Base-by-base conservation (phyloP, 1,284 basidiomycete genomes). In the Tetrapyrgos nigripes region DNA sequence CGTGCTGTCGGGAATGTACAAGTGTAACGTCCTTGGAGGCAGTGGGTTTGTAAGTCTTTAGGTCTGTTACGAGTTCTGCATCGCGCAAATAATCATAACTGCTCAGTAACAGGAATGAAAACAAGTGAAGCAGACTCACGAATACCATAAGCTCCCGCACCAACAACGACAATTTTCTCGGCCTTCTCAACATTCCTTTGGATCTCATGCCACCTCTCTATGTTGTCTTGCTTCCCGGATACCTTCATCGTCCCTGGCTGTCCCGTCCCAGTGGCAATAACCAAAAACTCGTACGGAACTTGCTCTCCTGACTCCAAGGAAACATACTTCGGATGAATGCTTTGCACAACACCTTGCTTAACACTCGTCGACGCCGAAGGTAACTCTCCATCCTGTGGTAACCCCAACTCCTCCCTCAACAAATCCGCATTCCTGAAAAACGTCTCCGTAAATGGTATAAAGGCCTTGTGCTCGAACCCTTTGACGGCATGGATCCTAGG, bases 401-500 rank as follows among this genome's bases (percentile, higher is more conserved):
- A 27, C 4, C 14, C 29, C 27, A 27, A 10, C 24, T 40, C 31
- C 13, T 55, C 50, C 37, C 37, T 40, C 17, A 40, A 40, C 37
- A 40, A 17, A 40, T 40, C 37, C 1, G 64, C 55, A 10, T 44
- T 55, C 3, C 61, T 51, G 28, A 67, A 62, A 50, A 71, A 73
- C 10, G 68, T 59, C 11, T 63, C 55, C 14, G 61, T 66, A 67
- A 78, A 83, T 1, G 81, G 81, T n/a, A 83, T 72, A 62, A 80
- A 80, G 0, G 79, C 77, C 58, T 76, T 77, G 66, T 80, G 75
- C 57, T 77, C 74, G 61, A 76, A 73, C 4, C 69, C 68, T 0
- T 75, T 71, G 4, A 79, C 63, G 8, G 78, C 75, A 9, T 73
- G 72, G 58, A 77, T 76, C 29, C 81, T 75, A 1, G 81, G 81